These are phyloP conservation scores for Cladophialophora chaetospira DNA, from an alignment of 2,329 filamentous ascomycete species.

Conservation along the genomic window DNA sequence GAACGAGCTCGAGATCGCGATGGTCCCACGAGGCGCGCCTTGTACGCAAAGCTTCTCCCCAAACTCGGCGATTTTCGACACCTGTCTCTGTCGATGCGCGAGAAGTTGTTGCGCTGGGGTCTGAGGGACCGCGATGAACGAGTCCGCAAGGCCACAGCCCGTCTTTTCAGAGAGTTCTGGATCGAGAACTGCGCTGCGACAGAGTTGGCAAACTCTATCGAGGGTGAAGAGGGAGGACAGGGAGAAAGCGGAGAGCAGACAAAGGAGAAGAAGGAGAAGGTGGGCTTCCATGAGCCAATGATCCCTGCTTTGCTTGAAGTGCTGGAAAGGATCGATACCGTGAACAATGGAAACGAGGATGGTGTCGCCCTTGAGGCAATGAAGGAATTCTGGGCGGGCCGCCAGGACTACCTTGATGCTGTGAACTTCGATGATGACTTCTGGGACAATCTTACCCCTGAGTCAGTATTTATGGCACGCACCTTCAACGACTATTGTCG, in stretches of 20 bases:
- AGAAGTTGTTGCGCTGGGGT: slow-evolving; percentile 94
- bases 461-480: slow-evolving; percentile 85
- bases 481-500: slow-evolving; percentile 95
- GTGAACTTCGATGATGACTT: slow-evolving; percentile 49
- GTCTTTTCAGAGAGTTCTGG: slow-evolving; percentile 93
- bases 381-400: slow-evolving; percentile 92
- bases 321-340: slow-evolving; percentile 88
- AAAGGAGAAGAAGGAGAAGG: slow-evolving; percentile 48
- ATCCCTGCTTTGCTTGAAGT: slow-evolving; percentile 86
- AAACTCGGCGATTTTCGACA: slow-evolving; percentile 92
- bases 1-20: slow-evolving; percentile 91
- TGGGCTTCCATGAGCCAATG: slow-evolving; percentile 60
- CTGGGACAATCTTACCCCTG: slow-evolving; percentile 61
- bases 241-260: slow-evolving; percentile 38
- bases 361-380: slow-evolving; percentile 93
- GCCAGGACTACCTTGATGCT: slow-evolving; percentile 60
- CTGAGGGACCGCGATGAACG: slow-evolving; percentile 90
- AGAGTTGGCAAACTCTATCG: slow-evolving; percentile 31
- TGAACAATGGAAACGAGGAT: slow-evolving; percentile 84
- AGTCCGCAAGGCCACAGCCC: slow-evolving; percentile 86
- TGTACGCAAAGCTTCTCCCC: slow-evolving; percentile 85
- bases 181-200: slow-evolving; percentile 87
- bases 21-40: slow-evolving; percentile 74
- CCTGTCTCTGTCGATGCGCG: slow-evolving; percentile 87
- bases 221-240: slow-evolving; percentile 40